A percentile compares a stretch with the other conserved stretches of the same genome.
Conservation (phyloP, 148 eudicot species). For the Camellia granthamiana region DNA sequence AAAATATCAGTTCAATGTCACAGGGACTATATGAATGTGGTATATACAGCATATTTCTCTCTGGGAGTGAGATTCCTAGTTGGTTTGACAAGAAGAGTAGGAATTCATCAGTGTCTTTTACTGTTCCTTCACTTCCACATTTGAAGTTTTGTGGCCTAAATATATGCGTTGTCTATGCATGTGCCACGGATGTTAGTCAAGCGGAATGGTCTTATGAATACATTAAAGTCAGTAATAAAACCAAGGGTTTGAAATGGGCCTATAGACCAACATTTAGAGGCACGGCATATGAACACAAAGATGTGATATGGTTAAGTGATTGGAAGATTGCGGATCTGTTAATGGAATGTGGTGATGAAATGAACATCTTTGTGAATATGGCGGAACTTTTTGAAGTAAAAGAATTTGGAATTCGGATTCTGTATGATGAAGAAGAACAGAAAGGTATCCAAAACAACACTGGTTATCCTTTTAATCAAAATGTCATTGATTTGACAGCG, state of each 20-base stretch:
- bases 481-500: too few relatives aligned
- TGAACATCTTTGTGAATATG: background rate
- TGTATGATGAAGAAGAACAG: background rate
- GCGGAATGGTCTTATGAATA: too few relatives aligned
- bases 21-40: background rate
- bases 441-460: background rate
- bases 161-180: background rate
- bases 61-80: background rate
- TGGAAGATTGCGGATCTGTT: background rate
- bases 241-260: background rate
- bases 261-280: background rate
- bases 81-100: background rate
- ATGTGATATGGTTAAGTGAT: background rate
- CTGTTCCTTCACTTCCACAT: background rate
- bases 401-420: background rate
- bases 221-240: background rate
- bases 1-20: too few relatives aligned
- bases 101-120: background rate
- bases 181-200: background rate
- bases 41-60: background rate
- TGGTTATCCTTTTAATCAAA: too few relatives aligned
- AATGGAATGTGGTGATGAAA: background rate
- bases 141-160: background rate
- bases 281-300: background rate
- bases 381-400: background rate